Evolutionary conservation across 306 rosid species (phyloP).

Genomic region (Castanopsis chinensis): DNA sequence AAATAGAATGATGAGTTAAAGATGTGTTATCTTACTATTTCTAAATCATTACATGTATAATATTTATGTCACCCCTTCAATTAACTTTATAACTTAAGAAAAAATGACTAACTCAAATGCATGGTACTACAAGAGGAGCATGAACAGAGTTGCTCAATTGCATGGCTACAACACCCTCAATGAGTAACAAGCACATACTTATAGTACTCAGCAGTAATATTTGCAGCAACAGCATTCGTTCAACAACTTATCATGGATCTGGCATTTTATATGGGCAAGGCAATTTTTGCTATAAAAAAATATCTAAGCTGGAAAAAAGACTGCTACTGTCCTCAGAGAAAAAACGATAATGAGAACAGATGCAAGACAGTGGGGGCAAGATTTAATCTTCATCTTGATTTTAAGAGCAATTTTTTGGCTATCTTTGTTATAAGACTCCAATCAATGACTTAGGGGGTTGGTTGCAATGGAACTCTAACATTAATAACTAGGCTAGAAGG

Average conservation of each 20-base stretch:
- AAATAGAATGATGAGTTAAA: not conserved
- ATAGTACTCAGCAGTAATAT: not conserved
- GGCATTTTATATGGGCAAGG: too few species aligned
- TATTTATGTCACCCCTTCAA: not conserved
- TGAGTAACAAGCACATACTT: not conserved
- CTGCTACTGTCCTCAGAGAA: too few species aligned
- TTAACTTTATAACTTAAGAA: not conserved
- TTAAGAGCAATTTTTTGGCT: too few species aligned
- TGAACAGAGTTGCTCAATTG: not conserved
- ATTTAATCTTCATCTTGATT: too few species aligned
- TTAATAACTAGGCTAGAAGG: too few species aligned
- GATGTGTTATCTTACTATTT: not conserved
- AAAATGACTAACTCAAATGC: not conserved
- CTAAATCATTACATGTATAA: not conserved
- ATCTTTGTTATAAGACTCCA: too few species aligned
- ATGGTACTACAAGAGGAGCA: not conserved
- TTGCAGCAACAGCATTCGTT: not conserved
- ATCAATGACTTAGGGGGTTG: too few species aligned
- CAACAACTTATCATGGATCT: not conserved
- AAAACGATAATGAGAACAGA: too few species aligned
- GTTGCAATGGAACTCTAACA: too few species aligned
- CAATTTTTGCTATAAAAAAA: too few species aligned
- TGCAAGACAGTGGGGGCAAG: too few species aligned
- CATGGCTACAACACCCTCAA: not conserved
- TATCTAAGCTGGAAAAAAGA: too few species aligned